Conservation (phyloP, 2,329 filamentous ascomycete genomes). For the Fusarium nelsonii region DNA sequence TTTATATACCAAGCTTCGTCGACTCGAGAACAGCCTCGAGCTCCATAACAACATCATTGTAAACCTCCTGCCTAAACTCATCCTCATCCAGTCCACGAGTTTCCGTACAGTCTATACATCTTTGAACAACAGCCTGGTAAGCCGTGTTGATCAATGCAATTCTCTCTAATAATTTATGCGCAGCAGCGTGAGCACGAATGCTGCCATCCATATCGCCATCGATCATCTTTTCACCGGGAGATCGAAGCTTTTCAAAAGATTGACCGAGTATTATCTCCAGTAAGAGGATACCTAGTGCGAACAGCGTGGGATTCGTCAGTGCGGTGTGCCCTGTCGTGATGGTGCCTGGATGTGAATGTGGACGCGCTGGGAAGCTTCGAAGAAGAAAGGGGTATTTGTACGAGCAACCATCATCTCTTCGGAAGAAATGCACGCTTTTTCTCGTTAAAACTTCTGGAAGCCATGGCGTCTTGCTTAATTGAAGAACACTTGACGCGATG, state of each 20-base stretch:
- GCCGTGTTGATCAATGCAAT: conserved; percentile 11
- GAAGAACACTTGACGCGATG: conserved; percentile 30
- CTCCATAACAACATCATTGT: conserved; percentile 19
- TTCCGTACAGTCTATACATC: conserved; percentile 24
- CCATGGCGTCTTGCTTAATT: conserved; percentile 38
- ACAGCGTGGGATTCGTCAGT: conserved; percentile 14
- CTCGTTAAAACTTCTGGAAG: conserved; percentile 11
- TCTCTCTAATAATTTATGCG: conserved; percentile 10
- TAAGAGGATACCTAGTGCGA: conserved; percentile 26
- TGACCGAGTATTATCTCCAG: conserved; percentile 26
- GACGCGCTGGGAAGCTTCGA: rapidly evolving
- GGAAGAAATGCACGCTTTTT: conserved; percentile 19
- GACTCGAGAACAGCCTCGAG: conserved; percentile 20
- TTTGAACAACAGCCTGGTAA: conserved; percentile 19
- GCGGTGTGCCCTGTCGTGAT: rapidly evolving
- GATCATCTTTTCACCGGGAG: not conserved
- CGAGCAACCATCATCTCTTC: not conserved
- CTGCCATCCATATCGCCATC: not conserved
- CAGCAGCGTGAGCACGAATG: not conserved
- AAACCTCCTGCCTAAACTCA: conserved; percentile 18
- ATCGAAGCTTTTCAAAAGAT: conserved; percentile 12
- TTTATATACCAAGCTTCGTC: conserved; percentile 15
- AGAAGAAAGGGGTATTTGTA: conserved; percentile 15
- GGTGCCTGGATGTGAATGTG: rapidly evolving
- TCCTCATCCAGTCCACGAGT: conserved; percentile 20